These are phyloP conservation scores for Melanopsichium pennsylvanicum DNA, from an alignment of 1,284 basidiomycete species.

Conservation along the genomic window DNA sequence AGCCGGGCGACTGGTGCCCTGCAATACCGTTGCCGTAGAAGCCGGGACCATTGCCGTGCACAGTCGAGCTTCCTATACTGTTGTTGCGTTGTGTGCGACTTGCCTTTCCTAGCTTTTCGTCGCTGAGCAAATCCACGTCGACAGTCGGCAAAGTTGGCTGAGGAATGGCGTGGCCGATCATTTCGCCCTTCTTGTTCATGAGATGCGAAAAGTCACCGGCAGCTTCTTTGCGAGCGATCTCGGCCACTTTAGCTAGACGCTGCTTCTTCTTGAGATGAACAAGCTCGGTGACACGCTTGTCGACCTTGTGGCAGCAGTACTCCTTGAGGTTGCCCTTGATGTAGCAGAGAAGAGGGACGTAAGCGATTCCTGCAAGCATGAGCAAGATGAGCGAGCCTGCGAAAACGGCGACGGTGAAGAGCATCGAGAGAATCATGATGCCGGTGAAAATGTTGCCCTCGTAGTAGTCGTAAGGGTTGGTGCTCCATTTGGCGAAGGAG, in stretches of 20 bases:
- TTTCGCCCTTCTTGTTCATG: conserved; percentile 90
- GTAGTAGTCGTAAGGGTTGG: conserved; percentile 73
- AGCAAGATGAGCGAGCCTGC: conserved; percentile 82
- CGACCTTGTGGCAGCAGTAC: conserved; percentile 98
- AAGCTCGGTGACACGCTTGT: conserved; percentile 91
- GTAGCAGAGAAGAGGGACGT: conserved; percentile 89
- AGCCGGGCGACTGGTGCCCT: conserved; percentile 21
- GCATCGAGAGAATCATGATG: conserved; percentile 83
- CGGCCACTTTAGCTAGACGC: conserved; percentile 80
- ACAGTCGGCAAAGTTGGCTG: conserved; percentile 95
- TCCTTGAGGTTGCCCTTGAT: conserved; percentile 95
- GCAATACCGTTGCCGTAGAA: conserved; percentile 25
- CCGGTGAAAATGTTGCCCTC: conserved; percentile 75
- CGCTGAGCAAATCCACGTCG: conserved; percentile 80
- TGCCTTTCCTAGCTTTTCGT: conserved; percentile 68
- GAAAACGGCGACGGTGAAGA: conserved; percentile 89
- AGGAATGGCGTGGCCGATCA: conserved; percentile 81
- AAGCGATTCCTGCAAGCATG: conserved; percentile 82
- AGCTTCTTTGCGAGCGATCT: conserved; percentile 87
- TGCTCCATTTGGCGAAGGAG: conserved; percentile 75
- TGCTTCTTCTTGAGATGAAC: conserved; percentile 91
- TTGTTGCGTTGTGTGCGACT: conserved; percentile 23
- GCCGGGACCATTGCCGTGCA: conserved; percentile 21
- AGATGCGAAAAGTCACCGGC: conserved; percentile 86
- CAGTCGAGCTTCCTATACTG: conserved; percentile 39